Base-by-base conservation (phyloP, 805 yeast genomes). In the Ogataea methylovora region DNA sequence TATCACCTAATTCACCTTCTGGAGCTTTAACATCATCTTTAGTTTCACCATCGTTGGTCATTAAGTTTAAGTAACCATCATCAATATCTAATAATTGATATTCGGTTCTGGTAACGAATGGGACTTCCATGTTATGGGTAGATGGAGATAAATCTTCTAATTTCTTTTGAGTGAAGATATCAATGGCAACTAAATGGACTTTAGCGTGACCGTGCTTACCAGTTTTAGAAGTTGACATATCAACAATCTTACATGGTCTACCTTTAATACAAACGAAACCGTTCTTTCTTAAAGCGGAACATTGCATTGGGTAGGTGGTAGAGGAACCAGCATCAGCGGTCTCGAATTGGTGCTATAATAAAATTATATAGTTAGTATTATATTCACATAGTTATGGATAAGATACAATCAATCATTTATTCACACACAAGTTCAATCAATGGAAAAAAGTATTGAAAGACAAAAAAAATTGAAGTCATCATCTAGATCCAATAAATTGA, bases 181-280 rank as follows among this genome's bases (percentile, higher is more conserved):
- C 98, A 58, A 84, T 80, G 65, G 97, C 97, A 53, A 92, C 97
- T 73, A 92, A 79, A 73, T 92, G 97, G 70, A 92, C 98, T 81
- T 92, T 92, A 68, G 98, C 98, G 92, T 92, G 98, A 76, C 98
- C 98, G 84, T 92, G 98, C 97, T 92, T 92, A 75, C 98, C 98
- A 58, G 98, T 92, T 84, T 92, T 92, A 62, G 98, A 92, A 63
- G 98, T 92, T 46, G 98, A 92, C 98, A 92, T 92, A 69, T 92
- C 98, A 60, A 92, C 94, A 70, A 92, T 92, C 82, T 92, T 92
- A 80, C 97, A 92, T 67, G 98, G 98, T 80, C 98, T 94, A 62
- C 85, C 76, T 79, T 92, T 92, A 76, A 90, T 92, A 57, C 81
- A 94, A 65, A 92, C 98, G 81, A 85, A 94, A 63, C 98, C 98